These are phyloP conservation scores for Aspergillus intermedius DNA, from an alignment of 2,329 filamentous ascomycete species.

Conservation along the genomic window DNA sequence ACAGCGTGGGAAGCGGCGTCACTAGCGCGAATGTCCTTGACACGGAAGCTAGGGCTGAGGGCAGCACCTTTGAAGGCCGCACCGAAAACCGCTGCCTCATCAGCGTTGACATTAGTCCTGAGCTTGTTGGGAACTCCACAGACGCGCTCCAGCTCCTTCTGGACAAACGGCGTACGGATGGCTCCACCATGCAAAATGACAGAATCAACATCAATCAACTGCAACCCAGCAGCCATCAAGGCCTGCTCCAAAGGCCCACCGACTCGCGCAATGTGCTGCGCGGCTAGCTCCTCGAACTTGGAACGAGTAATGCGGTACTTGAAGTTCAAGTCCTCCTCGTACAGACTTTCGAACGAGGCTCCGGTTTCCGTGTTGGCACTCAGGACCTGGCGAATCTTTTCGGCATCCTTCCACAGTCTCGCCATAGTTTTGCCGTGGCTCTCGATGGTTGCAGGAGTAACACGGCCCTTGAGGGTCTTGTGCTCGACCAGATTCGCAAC, in stretches of 20 bases:
- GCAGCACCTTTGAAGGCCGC: slow-evolving; percentile 90
- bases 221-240: slow-evolving; percentile 64
- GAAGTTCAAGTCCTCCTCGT: slow-evolving; percentile 85
- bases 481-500: slow-evolving; percentile 69
- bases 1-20: slow-evolving; percentile 70
- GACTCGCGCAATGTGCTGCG: slow-evolving; percentile 62
- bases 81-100: slow-evolving; percentile 93
- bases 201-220: slow-evolving; percentile 71
- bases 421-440: slow-evolving; percentile 77
- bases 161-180: slow-evolving; percentile 84
- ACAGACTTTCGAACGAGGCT: slow-evolving; percentile 75
- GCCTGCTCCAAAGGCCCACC: slow-evolving; percentile 64
- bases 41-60: slow-evolving; percentile 89
- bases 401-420: slow-evolving; percentile 88
- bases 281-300: slow-evolving; percentile 73
- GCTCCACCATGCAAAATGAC: slow-evolving; percentile 90
- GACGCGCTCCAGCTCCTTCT: slow-evolving; percentile 72
- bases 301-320: slow-evolving; percentile 77
- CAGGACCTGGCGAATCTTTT: slow-evolving; percentile 77
- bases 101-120: slow-evolving; percentile 89
- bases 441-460: slow-evolving; percentile 44
- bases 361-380: slow-evolving; percentile 84
- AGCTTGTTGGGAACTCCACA: slow-evolving; percentile 67
- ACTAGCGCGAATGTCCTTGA: slow-evolving; percentile 87
- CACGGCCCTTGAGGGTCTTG: slow-evolving; percentile 44